These are phyloP conservation scores for Vaccinium corymbosum DNA, from an alignment of 148 eudicot species.

Conservation along the genomic window DNA sequence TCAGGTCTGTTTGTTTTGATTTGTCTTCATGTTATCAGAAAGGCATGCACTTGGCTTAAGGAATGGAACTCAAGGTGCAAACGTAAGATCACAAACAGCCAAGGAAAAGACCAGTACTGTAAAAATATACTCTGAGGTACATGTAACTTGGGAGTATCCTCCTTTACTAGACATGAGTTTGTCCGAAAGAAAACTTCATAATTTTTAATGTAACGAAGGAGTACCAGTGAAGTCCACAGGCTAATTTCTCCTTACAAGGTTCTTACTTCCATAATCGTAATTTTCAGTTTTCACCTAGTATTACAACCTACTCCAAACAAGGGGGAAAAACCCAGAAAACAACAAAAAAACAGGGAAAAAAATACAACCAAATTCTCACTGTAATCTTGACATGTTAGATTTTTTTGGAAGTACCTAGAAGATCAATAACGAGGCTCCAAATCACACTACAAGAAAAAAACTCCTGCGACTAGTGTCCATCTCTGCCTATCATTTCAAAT, in stretches of 20 bases:
- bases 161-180: neutral
- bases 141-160: neutral
- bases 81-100: conserved; percentile 12
- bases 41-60: conserved; percentile 20
- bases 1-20: conserved; percentile 37
- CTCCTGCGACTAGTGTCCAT: conserved; percentile 96
- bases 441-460: conserved; percentile 66
- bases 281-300: neutral
- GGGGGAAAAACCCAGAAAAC: no score
- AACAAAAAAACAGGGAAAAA: neutral
- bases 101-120: neutral
- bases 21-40: conserved; percentile 33
- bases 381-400: neutral
- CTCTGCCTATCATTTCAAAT: conserved; percentile 54
- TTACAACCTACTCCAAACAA: neutral
- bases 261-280: neutral
- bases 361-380: neutral
- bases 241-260: neutral
- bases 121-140: neutral
- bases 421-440: neutral
- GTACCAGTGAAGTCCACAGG: neutral
- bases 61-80: conserved; percentile 25
- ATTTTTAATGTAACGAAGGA: neutral
- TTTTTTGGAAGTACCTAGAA: neutral
- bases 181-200: neutral